Evolutionary conservation across 2,329 filamentous ascomycete species (phyloP).

Genomic region (Zasmidium cellare): DNA sequence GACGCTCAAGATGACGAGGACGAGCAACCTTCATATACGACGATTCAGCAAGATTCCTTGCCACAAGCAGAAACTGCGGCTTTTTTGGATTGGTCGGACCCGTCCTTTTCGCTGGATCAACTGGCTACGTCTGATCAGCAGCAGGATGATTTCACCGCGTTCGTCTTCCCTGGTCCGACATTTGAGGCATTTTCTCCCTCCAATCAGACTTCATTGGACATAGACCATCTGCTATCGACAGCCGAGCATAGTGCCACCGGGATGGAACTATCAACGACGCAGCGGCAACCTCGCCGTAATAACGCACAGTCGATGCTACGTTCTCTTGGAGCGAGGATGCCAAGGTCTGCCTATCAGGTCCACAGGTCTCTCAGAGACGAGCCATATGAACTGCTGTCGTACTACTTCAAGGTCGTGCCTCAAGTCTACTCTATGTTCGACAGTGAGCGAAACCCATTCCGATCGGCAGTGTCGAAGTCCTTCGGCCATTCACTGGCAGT

Average conservation of each 20-base stretch:
- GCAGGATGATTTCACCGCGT: background rate
- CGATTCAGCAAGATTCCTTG: background rate
- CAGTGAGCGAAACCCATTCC: conserved; percentile 19
- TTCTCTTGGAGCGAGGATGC: conserved; percentile 11
- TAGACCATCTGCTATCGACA: background rate
- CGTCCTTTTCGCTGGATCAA: background rate
- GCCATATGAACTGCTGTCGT: conserved; percentile 20
- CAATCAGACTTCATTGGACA: background rate
- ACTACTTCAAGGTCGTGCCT: conserved; percentile 24
- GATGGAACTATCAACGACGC: background rate
- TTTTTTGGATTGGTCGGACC: background rate
- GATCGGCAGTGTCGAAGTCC: conserved; percentile 20
- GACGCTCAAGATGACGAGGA: background rate
- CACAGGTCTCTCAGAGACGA: conserved; percentile 17
- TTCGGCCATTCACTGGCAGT: conserved; percentile 22
- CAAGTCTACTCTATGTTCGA: conserved; percentile 23
- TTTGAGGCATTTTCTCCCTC: background rate
- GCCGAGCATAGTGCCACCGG: background rate
- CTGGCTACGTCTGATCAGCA: background rate
- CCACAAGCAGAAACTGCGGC: background rate
- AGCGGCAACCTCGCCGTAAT: background rate
- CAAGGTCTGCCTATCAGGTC: conserved; percentile 6
- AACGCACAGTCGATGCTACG: conserved; percentile 15
- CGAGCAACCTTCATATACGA: background rate
- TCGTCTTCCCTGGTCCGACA: background rate